These are phyloP conservation scores for Wickerhamomyces alni DNA, from an alignment of 805 yeast species.

Conservation along the genomic window DNA sequence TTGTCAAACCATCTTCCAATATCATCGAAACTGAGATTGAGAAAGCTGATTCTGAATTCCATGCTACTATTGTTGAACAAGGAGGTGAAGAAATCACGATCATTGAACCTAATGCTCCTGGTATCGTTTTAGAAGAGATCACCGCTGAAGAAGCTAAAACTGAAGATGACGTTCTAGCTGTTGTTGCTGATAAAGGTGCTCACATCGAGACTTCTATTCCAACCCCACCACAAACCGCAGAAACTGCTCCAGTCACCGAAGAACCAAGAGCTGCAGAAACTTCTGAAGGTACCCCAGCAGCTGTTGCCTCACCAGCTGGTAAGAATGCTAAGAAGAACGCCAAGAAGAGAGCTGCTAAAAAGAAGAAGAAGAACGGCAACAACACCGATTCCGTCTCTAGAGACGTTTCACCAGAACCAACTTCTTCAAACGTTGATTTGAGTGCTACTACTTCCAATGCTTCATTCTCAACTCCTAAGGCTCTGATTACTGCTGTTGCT, in stretches of 20 bases:
- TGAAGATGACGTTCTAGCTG: constrained; percentile 12
- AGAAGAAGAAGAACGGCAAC: constrained; percentile 12
- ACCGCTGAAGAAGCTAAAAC: constrained; percentile 15
- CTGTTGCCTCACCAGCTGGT: constrained; percentile 1
- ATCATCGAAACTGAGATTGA: not conserved
- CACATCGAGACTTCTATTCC: constrained; percentile 8
- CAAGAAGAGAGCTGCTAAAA: constrained; percentile 18
- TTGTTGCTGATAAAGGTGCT: constrained; percentile 9
- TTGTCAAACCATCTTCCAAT: not conserved
- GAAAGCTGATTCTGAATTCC: constrained; percentile 11
- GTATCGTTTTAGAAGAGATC: constrained; percentile 11
- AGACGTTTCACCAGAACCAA: not conserved
- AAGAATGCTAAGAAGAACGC: constrained; percentile 18
- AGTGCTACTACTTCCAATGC: not conserved
- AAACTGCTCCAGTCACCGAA: too few species aligned
- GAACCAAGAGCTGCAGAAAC: too few species aligned
- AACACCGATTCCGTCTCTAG: too few species aligned
- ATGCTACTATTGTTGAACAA: constrained; percentile 5
- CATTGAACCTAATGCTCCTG: constrained; percentile 8
- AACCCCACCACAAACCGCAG: too few species aligned
- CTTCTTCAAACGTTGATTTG: constrained; percentile 1
- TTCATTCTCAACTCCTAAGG: not conserved
- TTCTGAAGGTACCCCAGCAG: too few species aligned
- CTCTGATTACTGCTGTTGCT: constrained; percentile 1
- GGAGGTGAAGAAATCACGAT: constrained; percentile 7